phyloP scores from a whole-genome alignment of 2,329 filamentous ascomycete species.

The Lanzia echinophila region DNA sequence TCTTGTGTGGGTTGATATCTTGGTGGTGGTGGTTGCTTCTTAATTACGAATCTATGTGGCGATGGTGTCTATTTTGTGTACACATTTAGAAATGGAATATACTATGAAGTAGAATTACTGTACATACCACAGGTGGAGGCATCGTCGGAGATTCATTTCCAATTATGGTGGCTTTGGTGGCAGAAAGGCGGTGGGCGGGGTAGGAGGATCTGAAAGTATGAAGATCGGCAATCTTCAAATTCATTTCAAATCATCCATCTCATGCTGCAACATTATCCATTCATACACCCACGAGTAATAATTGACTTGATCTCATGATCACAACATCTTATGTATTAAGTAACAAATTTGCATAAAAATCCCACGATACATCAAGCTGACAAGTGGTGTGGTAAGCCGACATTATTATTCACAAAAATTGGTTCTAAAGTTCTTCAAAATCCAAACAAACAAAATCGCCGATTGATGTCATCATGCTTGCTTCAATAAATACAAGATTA shows the following conservation, averaged over 20 bases:
- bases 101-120: background rate
- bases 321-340: too few species aligned
- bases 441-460: background rate
- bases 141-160: slow-evolving; percentile 20
- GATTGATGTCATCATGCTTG: background rate
- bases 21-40: slow-evolving; percentile 19
- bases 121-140: slow-evolving; percentile 30
- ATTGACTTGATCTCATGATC: too few species aligned
- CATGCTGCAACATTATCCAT: too few species aligned
- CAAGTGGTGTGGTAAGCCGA: too few species aligned
- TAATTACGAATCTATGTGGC: slow-evolving; percentile 33
- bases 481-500: background rate
- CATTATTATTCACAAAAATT: background rate
- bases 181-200: background rate
- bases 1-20: slow-evolving; percentile 20
- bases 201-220: too few species aligned
- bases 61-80: slow-evolving; percentile 30
- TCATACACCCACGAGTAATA: too few species aligned
- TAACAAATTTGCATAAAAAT: too few species aligned
- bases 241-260: too few species aligned
- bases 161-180: background rate
- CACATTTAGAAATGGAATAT: slow-evolving; percentile 9
- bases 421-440: too few species aligned
- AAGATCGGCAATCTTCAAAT: background rate
- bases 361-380: too few species aligned